A percentile compares a stretch with the other conserved stretches of the same genome.
Evolutionary conservation across 73 alveolate species (phyloP).

Genomic region (Loxodes magnus): DNA sequence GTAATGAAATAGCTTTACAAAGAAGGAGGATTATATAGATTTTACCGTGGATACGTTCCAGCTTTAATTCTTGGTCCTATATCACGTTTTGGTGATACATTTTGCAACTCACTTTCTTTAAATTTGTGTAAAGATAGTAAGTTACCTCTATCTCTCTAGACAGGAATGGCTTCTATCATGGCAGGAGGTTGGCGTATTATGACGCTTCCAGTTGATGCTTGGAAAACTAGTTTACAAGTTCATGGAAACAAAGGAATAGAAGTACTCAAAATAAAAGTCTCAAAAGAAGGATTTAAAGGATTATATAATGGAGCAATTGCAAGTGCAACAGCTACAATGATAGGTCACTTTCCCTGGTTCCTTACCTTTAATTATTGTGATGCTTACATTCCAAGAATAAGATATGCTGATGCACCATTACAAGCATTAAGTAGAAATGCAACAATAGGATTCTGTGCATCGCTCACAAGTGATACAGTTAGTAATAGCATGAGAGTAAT

Average conservation of each 20-base stretch:
- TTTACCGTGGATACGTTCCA: constrained; percentile 52
- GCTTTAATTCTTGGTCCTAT: constrained; percentile 56
- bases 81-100: constrained; percentile 59
- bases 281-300: constrained; percentile 35
- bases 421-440: constrained; percentile 47
- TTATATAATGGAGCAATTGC: constrained; percentile 65
- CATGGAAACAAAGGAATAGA: constrained; percentile 41
- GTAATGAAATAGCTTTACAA: constrained; percentile 27
- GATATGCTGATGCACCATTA: no score
- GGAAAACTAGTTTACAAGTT: constrained; percentile 52
- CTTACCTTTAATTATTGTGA: constrained; percentile 52
- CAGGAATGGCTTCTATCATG: constrained; percentile 44
- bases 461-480: constrained; percentile 36
- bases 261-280: constrained; percentile 22
- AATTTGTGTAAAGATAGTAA: constrained; percentile 30
- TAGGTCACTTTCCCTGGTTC: constrained; percentile 79
- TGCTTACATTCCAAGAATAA: no score
- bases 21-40: constrained; percentile 56
- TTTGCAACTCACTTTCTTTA: constrained; percentile 41
- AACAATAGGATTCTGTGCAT: constrained; percentile 46
- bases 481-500: constrained; percentile 56
- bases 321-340: constrained; percentile 41
- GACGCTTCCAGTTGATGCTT: constrained; percentile 45
- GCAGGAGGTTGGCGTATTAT: constrained; percentile 52
- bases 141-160: constrained; percentile 45